Percentiles rank a stretch among this genome's conserved stretches.
These are phyloP conservation scores for Sicyos edulis DNA, from an alignment of 306 rosid species.

Conservation along the genomic window DNA sequence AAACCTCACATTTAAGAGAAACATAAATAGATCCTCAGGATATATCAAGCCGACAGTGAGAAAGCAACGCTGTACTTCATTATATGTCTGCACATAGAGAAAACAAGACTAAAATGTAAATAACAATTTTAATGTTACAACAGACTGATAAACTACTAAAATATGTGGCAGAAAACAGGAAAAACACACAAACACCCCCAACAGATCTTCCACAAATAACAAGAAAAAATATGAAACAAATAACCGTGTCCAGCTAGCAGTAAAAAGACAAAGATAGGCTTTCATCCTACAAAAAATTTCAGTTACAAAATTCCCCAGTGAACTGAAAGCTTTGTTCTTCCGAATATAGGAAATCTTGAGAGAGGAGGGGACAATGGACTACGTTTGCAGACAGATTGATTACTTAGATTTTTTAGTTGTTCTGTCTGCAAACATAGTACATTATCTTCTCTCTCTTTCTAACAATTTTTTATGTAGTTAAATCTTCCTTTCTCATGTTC, in stretches of 20 bases:
- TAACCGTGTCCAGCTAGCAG: neutral
- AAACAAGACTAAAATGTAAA: constrained; percentile 21
- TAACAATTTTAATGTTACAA: neutral
- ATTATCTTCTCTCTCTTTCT: neutral
- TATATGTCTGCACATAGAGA: constrained; percentile 62
- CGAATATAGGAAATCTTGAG: neutral
- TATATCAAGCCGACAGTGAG: constrained; percentile 84
- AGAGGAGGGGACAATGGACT: neutral
- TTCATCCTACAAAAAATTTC: neutral
- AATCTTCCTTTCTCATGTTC: neutral
- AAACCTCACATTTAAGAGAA: constrained; percentile 70
- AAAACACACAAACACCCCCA: neutral
- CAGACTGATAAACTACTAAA: neutral
- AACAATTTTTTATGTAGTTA: neutral
- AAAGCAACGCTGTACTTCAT: constrained; percentile 94
- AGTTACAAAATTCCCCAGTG: constrained; percentile 2
- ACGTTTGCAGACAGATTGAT: neutral
- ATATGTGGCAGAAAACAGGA: constrained; percentile 4
- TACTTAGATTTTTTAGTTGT: neutral
- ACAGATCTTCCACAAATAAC: neutral
- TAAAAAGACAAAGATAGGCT: neutral
- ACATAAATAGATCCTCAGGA: constrained; percentile 80
- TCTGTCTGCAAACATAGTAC: neutral
- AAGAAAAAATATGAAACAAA: constrained; percentile 5
- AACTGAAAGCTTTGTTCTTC: neutral